These are phyloP conservation scores for Amorphotheca resinae DNA, from an alignment of 495 filamentous ascomycete species.

Conservation along the genomic window DNA sequence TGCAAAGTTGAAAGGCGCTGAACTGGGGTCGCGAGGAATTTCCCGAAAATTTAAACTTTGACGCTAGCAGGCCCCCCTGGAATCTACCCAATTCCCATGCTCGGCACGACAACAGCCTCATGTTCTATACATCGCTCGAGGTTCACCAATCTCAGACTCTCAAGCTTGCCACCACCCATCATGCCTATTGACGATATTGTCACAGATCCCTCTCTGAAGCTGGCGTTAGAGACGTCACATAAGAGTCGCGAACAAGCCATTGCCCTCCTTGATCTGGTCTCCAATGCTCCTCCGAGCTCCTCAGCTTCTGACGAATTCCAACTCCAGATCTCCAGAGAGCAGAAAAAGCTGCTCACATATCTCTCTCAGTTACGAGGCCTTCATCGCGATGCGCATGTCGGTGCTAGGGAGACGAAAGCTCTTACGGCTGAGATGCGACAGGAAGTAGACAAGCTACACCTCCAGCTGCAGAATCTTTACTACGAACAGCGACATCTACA, in stretches of 20 bases:
- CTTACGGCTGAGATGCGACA: conserved; percentile 75
- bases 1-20: background rate
- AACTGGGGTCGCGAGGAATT: background rate
- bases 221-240: conserved; percentile 59
- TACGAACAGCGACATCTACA: conserved; percentile 88
- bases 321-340: conserved; percentile 57
- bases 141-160: background rate
- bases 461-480: conserved; percentile 89
- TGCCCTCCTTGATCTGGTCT: conserved; percentile 45
- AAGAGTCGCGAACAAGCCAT: conserved; percentile 62
- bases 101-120: too few relatives aligned
- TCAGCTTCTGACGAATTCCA: conserved; percentile 36
- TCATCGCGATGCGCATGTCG: conserved; percentile 68
- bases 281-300: conserved; percentile 22
- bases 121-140: too few relatives aligned
- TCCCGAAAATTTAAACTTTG: too few relatives aligned
- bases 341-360: conserved; percentile 67
- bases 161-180: background rate
- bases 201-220: conserved; percentile 53
- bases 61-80: too few relatives aligned
- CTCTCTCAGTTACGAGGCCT: conserved; percentile 70
- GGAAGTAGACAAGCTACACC: conserved; percentile 82
- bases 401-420: conserved; percentile 75
- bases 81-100: too few relatives aligned
- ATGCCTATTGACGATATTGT: conserved; percentile 47